Base-by-base conservation (phyloP, 2,329 filamentous ascomycete genomes). In the Lachnellula cervina region DNA sequence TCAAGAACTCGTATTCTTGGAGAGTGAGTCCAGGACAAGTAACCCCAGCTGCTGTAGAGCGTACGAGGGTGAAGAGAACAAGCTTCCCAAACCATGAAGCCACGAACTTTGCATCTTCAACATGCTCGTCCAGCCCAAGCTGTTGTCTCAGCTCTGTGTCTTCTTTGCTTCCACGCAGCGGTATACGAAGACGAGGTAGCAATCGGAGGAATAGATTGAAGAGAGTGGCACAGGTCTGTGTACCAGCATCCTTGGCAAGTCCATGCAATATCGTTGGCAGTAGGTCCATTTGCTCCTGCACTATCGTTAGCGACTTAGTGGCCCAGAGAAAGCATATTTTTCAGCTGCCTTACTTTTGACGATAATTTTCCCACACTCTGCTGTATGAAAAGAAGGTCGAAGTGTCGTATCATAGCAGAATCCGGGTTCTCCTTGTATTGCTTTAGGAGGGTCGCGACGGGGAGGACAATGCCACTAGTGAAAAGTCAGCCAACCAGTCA, bases 361-460 rank as follows among this genome's bases (percentile, higher is more conserved):
- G 79, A 76, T 19, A 89, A 71, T 49, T 86, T 78, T 51, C 80
- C 79, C 45, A 89, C 77, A 40, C 93, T 94, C 68, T 96, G 90
- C 67, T 95, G 89, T 38, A 97, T 88, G 69, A 96, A 96, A 17
- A 88, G 79, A 42, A 97, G 76, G 72, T 97, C 92, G 64, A 97
- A 88, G 69, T 96, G 89, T 60, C 90, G 87, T 61, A 99, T 83
- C 38, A 97, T 78, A 1, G 86, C 77, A 13, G 86, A 87, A 40
- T 84, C 78, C 38, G 83, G 63, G 49, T 71, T 83, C 21, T 89
- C 83, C 71, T 95, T 96, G 78, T 96, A 97, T 70, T 97, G 94
- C 64, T 91, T 87, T 53, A 97, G 72, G 17, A 99, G 78, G 16
- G 86, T 83, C n/a, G 83, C 81, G 13, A 97, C 91, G 0, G 94